These are phyloP conservation scores for Penicillium sp. DNA, from an alignment of 2,329 filamentous ascomycete species.

Conservation along the genomic window DNA sequence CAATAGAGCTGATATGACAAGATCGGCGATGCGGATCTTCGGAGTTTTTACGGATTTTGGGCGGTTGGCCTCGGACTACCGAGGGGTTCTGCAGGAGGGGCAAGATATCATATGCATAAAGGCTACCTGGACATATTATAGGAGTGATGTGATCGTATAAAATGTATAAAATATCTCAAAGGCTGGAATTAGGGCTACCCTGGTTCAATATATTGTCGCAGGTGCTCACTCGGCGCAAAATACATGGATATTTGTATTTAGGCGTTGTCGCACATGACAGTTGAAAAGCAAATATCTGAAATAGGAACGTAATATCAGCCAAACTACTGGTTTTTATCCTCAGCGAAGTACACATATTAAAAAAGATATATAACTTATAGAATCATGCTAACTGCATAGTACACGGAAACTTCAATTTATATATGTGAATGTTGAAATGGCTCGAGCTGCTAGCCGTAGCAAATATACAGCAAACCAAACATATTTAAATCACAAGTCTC, in stretches of 20 bases:
- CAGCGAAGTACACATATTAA: no score
- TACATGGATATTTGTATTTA: no score
- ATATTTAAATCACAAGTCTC: no score
- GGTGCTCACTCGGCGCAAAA: neutral
- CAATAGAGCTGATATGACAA: neutral
- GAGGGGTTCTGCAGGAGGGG: constrained; percentile 12
- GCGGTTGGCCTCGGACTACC: constrained; percentile 10
- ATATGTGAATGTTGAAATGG: neutral
- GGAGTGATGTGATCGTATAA: neutral
- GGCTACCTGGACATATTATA: neutral
- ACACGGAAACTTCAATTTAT: neutral
- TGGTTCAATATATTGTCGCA: neutral
- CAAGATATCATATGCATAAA: neutral
- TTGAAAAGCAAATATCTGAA: neutral
- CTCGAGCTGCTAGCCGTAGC: neutral
- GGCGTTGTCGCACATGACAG: no score
- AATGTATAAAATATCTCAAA: neutral
- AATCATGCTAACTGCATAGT: neutral
- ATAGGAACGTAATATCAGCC: neutral
- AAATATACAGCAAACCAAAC: neutral
- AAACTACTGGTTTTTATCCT: no score
- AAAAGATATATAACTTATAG: neutral
- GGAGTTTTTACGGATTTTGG: constrained; percentile 21
- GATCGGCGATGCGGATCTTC: constrained; percentile 12
- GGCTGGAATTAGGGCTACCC: no score